phyloP scores from a whole-genome alignment of 2,329 filamentous ascomycete species.

The Lasiodiplodia sp. region DNA sequence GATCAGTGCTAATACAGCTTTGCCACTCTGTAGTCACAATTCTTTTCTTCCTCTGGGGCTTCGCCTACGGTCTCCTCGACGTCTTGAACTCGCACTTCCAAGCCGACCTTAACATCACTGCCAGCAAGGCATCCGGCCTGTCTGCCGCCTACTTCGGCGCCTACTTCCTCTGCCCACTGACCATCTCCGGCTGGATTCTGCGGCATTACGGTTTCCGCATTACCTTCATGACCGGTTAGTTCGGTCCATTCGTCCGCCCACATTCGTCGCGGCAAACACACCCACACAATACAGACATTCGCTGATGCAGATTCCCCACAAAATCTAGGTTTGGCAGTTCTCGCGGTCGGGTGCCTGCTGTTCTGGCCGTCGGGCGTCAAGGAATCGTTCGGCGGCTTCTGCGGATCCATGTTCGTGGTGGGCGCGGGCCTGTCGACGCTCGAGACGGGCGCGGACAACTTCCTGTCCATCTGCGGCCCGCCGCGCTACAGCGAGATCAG shows the following conservation, averaged over 20 bases:
- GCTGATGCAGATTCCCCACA: neutral
- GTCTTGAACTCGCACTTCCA: slow-evolving; percentile 78
- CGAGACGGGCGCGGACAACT: slow-evolving; percentile 68
- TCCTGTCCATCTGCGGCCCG: slow-evolving; percentile 68
- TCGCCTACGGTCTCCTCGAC: slow-evolving; percentile 87
- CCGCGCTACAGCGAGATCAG: slow-evolving; percentile 66
- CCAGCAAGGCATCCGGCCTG: slow-evolving; percentile 70
- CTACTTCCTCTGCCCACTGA: slow-evolving; percentile 70
- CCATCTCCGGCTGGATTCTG: slow-evolving; percentile 28
- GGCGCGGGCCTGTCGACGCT: slow-evolving; percentile 66
- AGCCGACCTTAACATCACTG: slow-evolving; percentile 66
- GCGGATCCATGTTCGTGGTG: slow-evolving; percentile 69
- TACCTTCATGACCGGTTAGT: slow-evolving; percentile 28
- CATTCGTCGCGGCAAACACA: neutral
- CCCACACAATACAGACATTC: neutral
- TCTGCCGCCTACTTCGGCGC: slow-evolving; percentile 75
- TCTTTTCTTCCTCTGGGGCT: slow-evolving; percentile 88
- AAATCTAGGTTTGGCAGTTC: slow-evolving; percentile 28
- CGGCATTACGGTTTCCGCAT: slow-evolving; percentile 17
- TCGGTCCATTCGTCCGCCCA: neutral
- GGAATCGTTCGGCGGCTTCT: slow-evolving; percentile 66
- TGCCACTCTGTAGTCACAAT: slow-evolving; percentile 65
- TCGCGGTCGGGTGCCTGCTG: slow-evolving; percentile 68
- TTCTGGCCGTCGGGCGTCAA: slow-evolving; percentile 69
- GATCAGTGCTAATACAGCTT: neutral